A percentile compares a stretch with the other conserved stretches of the same genome.
Evolutionary conservation across 1,284 basidiomycete species (phyloP).

Genomic region (Ceratobasidium sp.): DNA sequence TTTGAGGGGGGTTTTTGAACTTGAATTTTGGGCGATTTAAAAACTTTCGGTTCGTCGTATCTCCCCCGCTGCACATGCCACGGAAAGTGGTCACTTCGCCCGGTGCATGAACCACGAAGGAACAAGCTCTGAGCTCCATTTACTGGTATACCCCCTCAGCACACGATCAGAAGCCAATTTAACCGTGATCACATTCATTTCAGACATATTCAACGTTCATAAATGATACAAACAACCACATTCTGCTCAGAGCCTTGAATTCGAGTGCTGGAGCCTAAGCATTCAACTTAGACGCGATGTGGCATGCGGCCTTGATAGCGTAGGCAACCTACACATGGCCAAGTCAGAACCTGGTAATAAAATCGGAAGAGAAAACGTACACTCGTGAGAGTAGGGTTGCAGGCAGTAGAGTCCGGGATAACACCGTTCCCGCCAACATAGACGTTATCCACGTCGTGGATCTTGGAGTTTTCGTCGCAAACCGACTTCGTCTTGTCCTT

Average conservation of each 20-base stretch:
- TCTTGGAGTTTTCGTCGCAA: conserved; percentile 35
- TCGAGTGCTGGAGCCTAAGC: background rate
- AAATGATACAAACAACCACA: background rate
- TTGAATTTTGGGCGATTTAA: too few species aligned
- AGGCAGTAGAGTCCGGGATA: conserved; percentile 45
- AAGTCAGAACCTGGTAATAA: background rate
- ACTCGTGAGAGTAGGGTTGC: conserved; percentile 45
- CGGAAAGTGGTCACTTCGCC: too few species aligned
- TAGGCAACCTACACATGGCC: conserved; percentile 1
- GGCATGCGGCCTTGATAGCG: conserved; percentile 9
- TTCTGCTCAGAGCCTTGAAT: background rate
- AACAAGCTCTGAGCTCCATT: background rate
- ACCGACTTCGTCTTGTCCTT: background rate
- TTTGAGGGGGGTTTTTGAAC: too few species aligned
- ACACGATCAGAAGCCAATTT: background rate
- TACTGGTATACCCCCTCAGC: background rate
- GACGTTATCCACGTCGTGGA: conserved; percentile 10
- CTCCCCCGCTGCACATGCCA: too few species aligned
- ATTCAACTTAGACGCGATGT: background rate
- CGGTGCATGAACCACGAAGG: too few species aligned
- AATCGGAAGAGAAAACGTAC: conserved; percentile 4
- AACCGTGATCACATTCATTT: background rate
- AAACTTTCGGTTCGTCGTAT: too few species aligned
- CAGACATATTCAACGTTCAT: background rate
- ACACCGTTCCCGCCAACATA: conserved; percentile 42